phyloP scores from a whole-genome alignment of 2,329 filamentous ascomycete genomes.

The Phialophora macrospora region DNA sequence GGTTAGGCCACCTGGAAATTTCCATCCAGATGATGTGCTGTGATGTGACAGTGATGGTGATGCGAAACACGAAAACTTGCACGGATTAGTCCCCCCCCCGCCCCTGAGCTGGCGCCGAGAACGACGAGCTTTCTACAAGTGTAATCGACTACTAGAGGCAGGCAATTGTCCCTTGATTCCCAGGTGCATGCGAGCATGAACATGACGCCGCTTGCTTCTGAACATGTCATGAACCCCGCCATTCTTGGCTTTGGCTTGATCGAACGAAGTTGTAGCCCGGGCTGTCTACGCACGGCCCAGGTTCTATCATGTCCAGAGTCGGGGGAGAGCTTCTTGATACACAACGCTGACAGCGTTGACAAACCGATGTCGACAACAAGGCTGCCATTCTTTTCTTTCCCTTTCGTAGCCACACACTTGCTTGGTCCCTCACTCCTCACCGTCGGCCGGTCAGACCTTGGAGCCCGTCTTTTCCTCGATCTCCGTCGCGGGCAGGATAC shows the following conservation, averaged over 20 bases:
- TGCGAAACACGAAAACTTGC: background rate
- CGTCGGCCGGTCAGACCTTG: background rate
- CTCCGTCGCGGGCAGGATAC: background rate
- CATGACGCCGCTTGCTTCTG: background rate
- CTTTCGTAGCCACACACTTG: background rate
- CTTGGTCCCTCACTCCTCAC: background rate
- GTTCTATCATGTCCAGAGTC: background rate
- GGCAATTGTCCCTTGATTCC: background rate
- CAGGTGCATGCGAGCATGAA: background rate
- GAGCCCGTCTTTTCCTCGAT: background rate
- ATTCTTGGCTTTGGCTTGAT: background rate
- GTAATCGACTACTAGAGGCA: background rate
- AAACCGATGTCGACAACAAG: too few relatives aligned
- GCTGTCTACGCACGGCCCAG: background rate
- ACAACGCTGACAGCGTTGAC: too few relatives aligned
- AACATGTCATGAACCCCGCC: too few relatives aligned
- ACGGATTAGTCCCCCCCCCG: background rate
- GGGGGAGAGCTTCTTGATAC: background rate
- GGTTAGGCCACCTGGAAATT: background rate
- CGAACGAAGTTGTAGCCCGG: background rate
- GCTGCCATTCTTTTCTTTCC: background rate
- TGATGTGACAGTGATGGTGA: background rate
- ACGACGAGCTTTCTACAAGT: background rate
- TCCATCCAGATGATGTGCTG: background rate
- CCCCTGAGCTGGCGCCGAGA: background rate